These are phyloP conservation scores for Stagonosporopsis tanaceti DNA, from an alignment of 2,329 filamentous ascomycete species.

Conservation along the genomic window DNA sequence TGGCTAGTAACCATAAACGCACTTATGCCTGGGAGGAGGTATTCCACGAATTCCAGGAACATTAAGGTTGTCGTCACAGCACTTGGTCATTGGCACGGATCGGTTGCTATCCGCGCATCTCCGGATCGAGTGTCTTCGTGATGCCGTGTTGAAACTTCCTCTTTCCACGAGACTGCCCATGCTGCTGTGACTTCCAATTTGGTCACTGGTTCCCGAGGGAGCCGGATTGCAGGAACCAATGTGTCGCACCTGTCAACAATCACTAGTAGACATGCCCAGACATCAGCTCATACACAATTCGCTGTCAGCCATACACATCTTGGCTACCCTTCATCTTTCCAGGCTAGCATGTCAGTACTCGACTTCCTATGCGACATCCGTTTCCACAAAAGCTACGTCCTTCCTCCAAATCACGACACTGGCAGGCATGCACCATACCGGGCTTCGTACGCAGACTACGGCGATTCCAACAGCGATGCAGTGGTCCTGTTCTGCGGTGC, in stretches of 20 bases:
- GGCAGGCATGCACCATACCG: conserved; percentile 29
- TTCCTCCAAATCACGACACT: conserved; percentile 33
- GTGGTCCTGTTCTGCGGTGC: conserved; percentile 44
- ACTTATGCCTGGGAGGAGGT: not conserved
- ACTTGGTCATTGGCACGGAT: not conserved
- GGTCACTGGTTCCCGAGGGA: not conserved
- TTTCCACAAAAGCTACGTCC: conserved; percentile 36
- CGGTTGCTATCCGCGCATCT: too few relatives aligned
- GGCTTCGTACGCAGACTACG: conserved; percentile 43
- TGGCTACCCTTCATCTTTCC: not conserved
- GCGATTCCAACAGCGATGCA: conserved; percentile 36
- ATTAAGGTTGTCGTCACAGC: too few relatives aligned
- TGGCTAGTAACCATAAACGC: not conserved
- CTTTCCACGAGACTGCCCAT: not conserved
- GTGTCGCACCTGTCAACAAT: not conserved
- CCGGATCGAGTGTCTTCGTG: not conserved
- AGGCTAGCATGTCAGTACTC: conserved; percentile 25
- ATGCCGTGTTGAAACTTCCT: not conserved
- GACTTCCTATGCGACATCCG: conserved; percentile 42
- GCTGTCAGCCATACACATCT: not conserved
- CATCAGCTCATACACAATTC: not conserved
- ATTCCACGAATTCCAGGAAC: not conserved
- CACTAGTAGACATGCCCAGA: not conserved
- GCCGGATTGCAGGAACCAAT: not conserved
- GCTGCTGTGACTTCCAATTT: not conserved